Base-by-base conservation (phyloP, 352 stramenopile species). In the Phytopythium mirpurense region DNA sequence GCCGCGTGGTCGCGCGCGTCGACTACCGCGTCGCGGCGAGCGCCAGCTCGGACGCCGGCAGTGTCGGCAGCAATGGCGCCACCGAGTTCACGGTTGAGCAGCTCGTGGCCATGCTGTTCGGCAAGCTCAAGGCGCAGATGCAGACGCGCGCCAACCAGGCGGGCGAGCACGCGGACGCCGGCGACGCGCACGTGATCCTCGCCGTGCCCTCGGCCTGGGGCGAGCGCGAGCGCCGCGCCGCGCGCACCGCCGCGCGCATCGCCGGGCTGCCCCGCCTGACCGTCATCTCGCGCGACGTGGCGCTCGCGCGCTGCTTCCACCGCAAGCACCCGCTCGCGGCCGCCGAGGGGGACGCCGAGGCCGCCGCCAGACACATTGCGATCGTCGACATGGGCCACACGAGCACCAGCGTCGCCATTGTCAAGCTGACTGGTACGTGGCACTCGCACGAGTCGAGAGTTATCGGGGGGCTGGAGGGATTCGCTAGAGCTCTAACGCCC, bases 351-450 rank as follows among this genome's bases (percentile, higher is more conserved):
- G 54, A 72, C 34, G 35, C 53, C 5, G 55, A 65, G 18, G 66
- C 63, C 31, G 64, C 54, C 16, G 48, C 61, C 43, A 56, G 61
- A 29, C 69, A 81, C 58, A 90, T 97, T 57, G 63, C 84, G 46
- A 87, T 97, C 57, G 67, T 97, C 10, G 89, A 97, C 63, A 86
- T 97, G 61, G 89, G 89, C 40, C 77, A 92, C 60, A 85, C 72
- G 24, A 88, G 61, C 45, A 93, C 87, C 11, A 86, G 73, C 42
- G 67, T 89, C 21, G 68, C 82, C 16, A 63, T 90, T 4, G 82
- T 90, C 34, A 83, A 83, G 57, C 75, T 93, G 23, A 86, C 78
- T 21, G 52, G 70, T 68, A 54, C 59, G 56, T 57, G 47, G 4
- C n/a, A n/a, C n/a, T n/a, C n/a, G n/a, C n/a, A n/a, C n/a, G n/a